Conservation (phyloP, 768 basidiomycete species). For the Hypsizygus marmoreus region DNA sequence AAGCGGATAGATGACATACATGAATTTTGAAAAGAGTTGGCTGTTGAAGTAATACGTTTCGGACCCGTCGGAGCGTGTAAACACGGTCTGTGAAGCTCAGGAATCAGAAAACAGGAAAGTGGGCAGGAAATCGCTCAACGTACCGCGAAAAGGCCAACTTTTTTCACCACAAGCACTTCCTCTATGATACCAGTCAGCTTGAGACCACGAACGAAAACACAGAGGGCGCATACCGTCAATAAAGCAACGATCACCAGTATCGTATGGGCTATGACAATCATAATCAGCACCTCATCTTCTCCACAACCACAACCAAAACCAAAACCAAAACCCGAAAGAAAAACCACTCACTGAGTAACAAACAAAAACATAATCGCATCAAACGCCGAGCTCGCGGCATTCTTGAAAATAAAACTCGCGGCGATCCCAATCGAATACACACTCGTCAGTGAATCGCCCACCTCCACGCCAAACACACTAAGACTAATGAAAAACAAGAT, state of each 20-base stretch:
- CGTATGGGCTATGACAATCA: constrained; percentile 58
- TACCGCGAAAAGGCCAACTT: constrained; percentile 78
- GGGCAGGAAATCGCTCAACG: constrained; percentile 17
- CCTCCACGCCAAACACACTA: constrained; percentile 68
- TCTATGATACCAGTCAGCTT: constrained; percentile 32
- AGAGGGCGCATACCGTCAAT: constrained; percentile 50
- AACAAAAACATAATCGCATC: constrained; percentile 84
- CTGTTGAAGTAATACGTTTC: constrained; percentile 85
- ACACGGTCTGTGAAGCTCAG: constrained; percentile 54
- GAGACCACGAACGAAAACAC: neutral
- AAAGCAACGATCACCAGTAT: constrained; percentile 82
- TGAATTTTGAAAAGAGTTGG: constrained; percentile 73
- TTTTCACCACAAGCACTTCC: constrained; percentile 76
- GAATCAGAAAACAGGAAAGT: neutral
- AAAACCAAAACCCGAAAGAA: neutral
- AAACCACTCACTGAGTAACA: constrained; percentile 70
- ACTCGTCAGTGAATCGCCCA: constrained; percentile 68
- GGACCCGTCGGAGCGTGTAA: constrained; percentile 71
- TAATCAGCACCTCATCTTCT: constrained; percentile 8
- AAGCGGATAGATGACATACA: constrained; percentile 41
- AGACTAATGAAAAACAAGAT: constrained; percentile 74
- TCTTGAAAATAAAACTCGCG: constrained; percentile 81
- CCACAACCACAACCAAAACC: constrained; percentile 7
- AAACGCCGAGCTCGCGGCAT: constrained; percentile 68
- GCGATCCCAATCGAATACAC: constrained; percentile 74